These are phyloP conservation scores for Akanthomyces dipterigenus DNA, from an alignment of 2,329 filamentous ascomycete species.

Conservation along the genomic window DNA sequence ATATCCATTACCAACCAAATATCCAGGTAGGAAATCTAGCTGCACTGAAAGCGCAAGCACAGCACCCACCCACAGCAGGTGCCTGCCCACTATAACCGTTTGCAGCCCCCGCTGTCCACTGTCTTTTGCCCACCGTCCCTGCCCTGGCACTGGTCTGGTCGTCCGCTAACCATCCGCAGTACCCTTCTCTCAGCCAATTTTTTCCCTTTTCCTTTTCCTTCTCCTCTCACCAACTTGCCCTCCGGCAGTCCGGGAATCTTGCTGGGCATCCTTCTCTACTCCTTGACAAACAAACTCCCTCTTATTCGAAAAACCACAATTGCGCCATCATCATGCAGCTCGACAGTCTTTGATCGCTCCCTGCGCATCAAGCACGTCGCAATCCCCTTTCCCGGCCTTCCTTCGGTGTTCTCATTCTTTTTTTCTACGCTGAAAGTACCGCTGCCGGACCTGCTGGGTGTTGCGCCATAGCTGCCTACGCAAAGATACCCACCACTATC, in stretches of 20 bases:
- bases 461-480: background rate
- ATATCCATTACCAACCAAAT: too few species aligned
- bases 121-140: background rate
- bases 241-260: slow-evolving; percentile 10
- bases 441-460: background rate
- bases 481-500: background rate
- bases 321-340: slow-evolving; percentile 8
- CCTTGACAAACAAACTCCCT: background rate
- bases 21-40: too few species aligned
- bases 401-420: slow-evolving; percentile 2
- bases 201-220: background rate
- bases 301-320: background rate
- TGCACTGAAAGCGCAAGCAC: too few species aligned
- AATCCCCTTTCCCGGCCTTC: background rate
- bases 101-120: background rate
- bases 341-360: slow-evolving; percentile 9
- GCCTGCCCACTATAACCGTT: background rate
- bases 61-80: too few species aligned
- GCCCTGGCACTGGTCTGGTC: background rate
- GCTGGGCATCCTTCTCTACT: background rate
- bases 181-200: background rate
- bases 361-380: slow-evolving; percentile 8
- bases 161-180: background rate
- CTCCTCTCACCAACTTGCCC: slow-evolving; percentile 10
- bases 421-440: slow-evolving; percentile 1